Evolutionary conservation across 768 basidiomycete genomes (phyloP).

Genomic region (Lentinula boryana): DNA sequence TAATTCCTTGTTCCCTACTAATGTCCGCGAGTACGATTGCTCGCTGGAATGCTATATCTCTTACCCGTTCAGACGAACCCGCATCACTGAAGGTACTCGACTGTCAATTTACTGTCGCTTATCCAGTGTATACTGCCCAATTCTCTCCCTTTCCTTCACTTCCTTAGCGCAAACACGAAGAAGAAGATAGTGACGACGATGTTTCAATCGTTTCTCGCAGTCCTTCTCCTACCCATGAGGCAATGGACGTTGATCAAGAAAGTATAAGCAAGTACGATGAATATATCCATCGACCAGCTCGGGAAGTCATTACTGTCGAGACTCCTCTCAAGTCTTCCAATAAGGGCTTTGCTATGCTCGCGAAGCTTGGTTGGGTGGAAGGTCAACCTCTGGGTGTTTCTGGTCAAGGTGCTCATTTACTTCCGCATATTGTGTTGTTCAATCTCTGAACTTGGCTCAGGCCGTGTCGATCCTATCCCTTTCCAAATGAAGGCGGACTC

Average conservation of each 20-base stretch:
- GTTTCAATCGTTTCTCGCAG: slow-evolving; percentile 70
- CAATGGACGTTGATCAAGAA: slow-evolving; percentile 45
- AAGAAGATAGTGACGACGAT: slow-evolving; percentile 46
- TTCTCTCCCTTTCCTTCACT: slow-evolving; percentile 34
- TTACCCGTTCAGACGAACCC: slow-evolving; percentile 20
- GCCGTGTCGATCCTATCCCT: slow-evolving; percentile 78
- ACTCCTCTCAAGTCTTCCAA: slow-evolving; percentile 76
- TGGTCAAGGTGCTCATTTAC: slow-evolving; percentile 51
- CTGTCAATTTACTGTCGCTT: slow-evolving; percentile 37
- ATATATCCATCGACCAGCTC: slow-evolving; percentile 40
- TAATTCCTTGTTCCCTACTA: neutral
- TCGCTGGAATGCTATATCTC: slow-evolving; percentile 70
- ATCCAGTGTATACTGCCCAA: slow-evolving; percentile 50
- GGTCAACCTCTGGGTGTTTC: slow-evolving; percentile 74
- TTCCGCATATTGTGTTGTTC: neutral
- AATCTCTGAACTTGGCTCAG: slow-evolving; percentile 26
- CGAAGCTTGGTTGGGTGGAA: slow-evolving; percentile 79
- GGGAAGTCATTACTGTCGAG: slow-evolving; percentile 73
- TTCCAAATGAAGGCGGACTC: slow-evolving; percentile 74
- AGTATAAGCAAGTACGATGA: slow-evolving; percentile 60
- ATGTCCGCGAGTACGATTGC: slow-evolving; percentile 67
- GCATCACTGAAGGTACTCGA: slow-evolving; percentile 63
- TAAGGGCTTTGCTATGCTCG: slow-evolving; percentile 75
- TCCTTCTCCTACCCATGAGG: slow-evolving; percentile 59
- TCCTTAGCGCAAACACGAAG: slow-evolving; percentile 47